phyloP scores from a whole-genome alignment of 768 basidiomycete species.

The Hypsizygus marmoreus region DNA sequence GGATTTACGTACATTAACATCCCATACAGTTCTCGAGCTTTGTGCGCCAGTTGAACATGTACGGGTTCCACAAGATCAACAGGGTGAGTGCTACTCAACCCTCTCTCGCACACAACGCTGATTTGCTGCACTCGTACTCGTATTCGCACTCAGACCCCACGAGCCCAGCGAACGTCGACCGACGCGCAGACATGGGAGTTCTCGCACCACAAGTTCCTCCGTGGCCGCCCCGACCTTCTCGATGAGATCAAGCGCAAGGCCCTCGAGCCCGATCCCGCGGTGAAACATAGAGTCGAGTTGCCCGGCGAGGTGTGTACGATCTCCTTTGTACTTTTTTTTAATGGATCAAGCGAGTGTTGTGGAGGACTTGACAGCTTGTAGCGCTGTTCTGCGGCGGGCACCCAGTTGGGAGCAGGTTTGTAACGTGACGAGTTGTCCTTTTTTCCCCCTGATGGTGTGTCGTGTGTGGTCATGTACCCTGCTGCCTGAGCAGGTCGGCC shows the following conservation, averaged over 20 bases:
- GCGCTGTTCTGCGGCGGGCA: no score
- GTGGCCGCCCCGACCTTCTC: constrained; percentile 76
- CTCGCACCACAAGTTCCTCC: constrained; percentile 83
- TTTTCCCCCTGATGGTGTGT: constrained; percentile 4
- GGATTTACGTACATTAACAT: neutral
- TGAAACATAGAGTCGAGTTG: constrained; percentile 74
- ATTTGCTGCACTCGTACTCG: neutral
- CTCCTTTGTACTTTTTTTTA: constrained; percentile 21
- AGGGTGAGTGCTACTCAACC: constrained; percentile 48
- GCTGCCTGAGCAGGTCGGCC: no score
- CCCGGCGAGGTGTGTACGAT: constrained; percentile 68
- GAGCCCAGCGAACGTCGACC: constrained; percentile 78
- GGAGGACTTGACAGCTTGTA: neutral
- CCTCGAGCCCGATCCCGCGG: constrained; percentile 73
- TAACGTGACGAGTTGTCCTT: no score
- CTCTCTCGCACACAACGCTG: neutral
- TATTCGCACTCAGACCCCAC: constrained; percentile 57
- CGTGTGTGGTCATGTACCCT: no score
- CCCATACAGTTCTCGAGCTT: constrained; percentile 81
- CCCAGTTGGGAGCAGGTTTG: no score
- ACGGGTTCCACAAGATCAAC: constrained; percentile 94
- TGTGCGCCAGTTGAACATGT: constrained; percentile 95
- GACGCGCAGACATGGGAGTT: constrained; percentile 90
- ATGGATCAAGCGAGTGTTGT: neutral
- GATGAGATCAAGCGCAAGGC: constrained; percentile 89